Percentiles rank a stretch among this genome's conserved stretches.
phyloP scores from a whole-genome alignment of 164 flowering plant species.

The Vitis riparia region DNA sequence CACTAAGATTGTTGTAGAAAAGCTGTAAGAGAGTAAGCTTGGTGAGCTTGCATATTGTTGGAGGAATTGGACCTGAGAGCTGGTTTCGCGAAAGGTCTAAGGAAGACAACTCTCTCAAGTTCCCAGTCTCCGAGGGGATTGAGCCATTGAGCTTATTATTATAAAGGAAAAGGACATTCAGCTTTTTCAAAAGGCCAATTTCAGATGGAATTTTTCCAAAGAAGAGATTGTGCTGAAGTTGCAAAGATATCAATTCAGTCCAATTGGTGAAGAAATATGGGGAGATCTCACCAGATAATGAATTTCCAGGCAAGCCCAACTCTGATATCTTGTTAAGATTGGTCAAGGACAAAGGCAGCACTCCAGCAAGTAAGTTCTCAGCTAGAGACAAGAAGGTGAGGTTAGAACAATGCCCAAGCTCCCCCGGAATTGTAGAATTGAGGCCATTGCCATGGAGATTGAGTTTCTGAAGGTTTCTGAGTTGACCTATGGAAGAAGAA shows the following conservation, averaged over 20 bases:
- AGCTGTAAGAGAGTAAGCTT: slow-evolving; percentile 26
- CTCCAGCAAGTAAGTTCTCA: slow-evolving; percentile 27
- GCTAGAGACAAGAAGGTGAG: slow-evolving; percentile 34
- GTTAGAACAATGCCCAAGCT: slow-evolving; percentile 38
- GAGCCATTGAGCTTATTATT: slow-evolving; percentile 20
- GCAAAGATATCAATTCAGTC: slow-evolving; percentile 26
- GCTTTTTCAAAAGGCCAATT: slow-evolving; percentile 20
- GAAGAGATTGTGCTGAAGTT: slow-evolving; percentile 24
- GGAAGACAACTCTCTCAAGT: slow-evolving; percentile 10
- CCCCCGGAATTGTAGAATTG: slow-evolving; percentile 26
- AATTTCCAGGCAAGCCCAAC: slow-evolving; percentile 18
- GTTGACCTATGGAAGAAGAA: slow-evolving; percentile 20
- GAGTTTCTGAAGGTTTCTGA: slow-evolving; percentile 23
- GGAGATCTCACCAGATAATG: slow-evolving; percentile 24
- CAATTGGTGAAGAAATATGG: slow-evolving; percentile 22
- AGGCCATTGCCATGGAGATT: slow-evolving; percentile 20
- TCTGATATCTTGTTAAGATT: slow-evolving; percentile 17
- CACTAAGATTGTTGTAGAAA: slow-evolving; percentile 37
- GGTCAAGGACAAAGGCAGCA: slow-evolving; percentile 28
- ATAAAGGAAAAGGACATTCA: slow-evolving; percentile 16
- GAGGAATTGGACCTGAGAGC: slow-evolving; percentile 25
- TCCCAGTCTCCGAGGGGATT: slow-evolving; percentile 34
- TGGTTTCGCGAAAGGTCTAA: slow-evolving; percentile 11
- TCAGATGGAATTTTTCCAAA: slow-evolving; percentile 27
- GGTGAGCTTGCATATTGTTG: slow-evolving; percentile 34